Percentiles rank a stretch among this genome's conserved stretches.
Evolutionary conservation across 164 flowering plant genomes (phyloP).

Genomic region (Echeveria elegans): DNA sequence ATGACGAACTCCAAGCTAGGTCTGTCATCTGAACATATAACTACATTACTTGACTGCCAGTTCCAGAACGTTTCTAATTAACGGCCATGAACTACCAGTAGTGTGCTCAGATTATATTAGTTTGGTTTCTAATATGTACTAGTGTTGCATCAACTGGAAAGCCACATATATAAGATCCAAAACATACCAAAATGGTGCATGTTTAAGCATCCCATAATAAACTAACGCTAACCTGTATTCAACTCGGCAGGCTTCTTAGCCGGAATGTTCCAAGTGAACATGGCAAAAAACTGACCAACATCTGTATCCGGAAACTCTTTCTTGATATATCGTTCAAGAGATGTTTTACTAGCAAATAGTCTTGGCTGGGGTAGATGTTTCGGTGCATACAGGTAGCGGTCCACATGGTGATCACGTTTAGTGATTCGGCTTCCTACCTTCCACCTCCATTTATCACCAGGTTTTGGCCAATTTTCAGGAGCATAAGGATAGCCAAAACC

Average conservation of each 20-base stretch:
- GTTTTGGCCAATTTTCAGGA: constrained; percentile 64
- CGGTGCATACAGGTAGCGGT: constrained; percentile 64
- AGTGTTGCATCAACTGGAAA: too few species aligned
- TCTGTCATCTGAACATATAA: too few species aligned
- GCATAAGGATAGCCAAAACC: constrained; percentile 90
- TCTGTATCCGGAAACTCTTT: constrained; percentile 41
- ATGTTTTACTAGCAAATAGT: constrained; percentile 47
- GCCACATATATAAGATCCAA: too few species aligned
- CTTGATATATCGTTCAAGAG: constrained; percentile 36
- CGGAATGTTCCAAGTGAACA: constrained; percentile 71
- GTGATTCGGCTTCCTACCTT: constrained; percentile 56
- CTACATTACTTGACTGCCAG: too few species aligned
- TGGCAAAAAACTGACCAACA: constrained; percentile 47
- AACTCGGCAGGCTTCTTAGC: constrained; percentile 11
- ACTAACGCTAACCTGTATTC: constrained; percentile 27
- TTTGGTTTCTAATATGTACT: too few species aligned
- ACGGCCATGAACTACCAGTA: too few species aligned
- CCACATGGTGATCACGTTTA: constrained; percentile 34
- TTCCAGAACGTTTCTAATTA: too few species aligned
- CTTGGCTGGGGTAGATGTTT: constrained; percentile 20
- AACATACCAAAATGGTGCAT: too few species aligned
- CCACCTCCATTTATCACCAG: constrained; percentile 82
- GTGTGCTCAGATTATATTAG: too few species aligned
- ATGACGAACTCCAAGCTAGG: too few species aligned
- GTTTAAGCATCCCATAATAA: too few species aligned